Base-by-base conservation (phyloP, 768 basidiomycete species). In the Boletus barrowsii region DNA sequence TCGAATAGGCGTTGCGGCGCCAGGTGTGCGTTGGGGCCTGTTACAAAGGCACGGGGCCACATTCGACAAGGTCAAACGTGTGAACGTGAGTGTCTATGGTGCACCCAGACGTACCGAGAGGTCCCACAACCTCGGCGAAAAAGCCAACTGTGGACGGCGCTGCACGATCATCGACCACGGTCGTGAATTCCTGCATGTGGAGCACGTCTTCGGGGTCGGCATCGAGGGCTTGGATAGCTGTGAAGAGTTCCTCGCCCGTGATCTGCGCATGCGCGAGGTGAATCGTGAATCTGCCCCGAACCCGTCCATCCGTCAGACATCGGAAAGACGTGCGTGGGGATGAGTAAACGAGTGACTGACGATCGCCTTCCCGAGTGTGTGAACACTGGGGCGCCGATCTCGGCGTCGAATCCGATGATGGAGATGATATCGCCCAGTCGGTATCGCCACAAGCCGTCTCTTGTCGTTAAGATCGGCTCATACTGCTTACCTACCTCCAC, bases 361-460 rank as follows among this genome's bases (percentile, higher is more conserved):
- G 48, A 49, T 39, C 29, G 53, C 43, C 65, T 57, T 18, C 65
- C 62, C 5, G 20, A 24, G 8, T 51, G 51, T 18, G 50, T 56
- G 41, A 66, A 56, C 9, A 62, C 8, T 0, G 65, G 65, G 4
- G 37, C n/a, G 14, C 39, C 33, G 3, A 18, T 42, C n/a, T 58
- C 37, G 3, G 53, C 2, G 22, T 56, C 37, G 29, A 65, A 68
- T 11, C 63, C 66, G 4, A 55, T 15, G 22, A 66, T 50, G 3
- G 22, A 36, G 14, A 67, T n/a, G 6, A 66, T 17, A n/a, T 66
- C 65, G 3, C 65, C 58, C 4, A 62, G 46, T 15, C 30, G 54
- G 20, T 67, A 64, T 20, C 62, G 55, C 65, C 65, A 66, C 35
- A 66, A 50, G 1, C 65, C 65, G n/a, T 60, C 56, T 24, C 43